Percentiles rank a stretch among this genome's conserved stretches.
Evolutionary conservation across 2,329 filamentous ascomycete species (phyloP).

Genomic region (Fusarium piperis): DNA sequence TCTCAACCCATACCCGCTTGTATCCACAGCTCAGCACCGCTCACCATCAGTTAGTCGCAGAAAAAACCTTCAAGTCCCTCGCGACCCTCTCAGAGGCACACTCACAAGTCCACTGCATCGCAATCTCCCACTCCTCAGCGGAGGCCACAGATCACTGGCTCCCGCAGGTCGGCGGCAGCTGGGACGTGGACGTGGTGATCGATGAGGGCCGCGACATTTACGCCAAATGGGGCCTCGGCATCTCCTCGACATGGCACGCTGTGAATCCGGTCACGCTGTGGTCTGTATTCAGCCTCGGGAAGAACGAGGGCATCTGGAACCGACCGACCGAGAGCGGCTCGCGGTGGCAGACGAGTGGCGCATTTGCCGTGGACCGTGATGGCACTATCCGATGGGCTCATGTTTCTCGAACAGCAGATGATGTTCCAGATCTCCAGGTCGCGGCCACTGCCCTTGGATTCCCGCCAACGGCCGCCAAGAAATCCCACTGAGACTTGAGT

Average conservation of each 20-base stretch:
- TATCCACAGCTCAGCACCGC: not conserved
- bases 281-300: conserved; percentile 66
- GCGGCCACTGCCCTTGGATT: conserved; percentile 43
- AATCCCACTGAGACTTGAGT: not conserved
- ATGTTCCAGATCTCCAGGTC: conserved; percentile 45
- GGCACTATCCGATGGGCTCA: conserved; percentile 47
- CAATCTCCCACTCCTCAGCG: conserved; percentile 68
- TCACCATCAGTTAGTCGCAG: conserved; percentile 62
- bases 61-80: conserved; percentile 70
- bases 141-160: conserved; percentile 67
- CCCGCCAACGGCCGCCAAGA: conserved; percentile 4
- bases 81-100: conserved; percentile 61
- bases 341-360: conserved; percentile 75
- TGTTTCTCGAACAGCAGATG: conserved; percentile 43
- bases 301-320: conserved; percentile 73
- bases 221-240: conserved; percentile 72
- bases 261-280: conserved; percentile 67
- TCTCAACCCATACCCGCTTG: no score
- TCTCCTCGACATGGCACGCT: conserved; percentile 69
- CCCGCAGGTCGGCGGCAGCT: conserved; percentile 63
- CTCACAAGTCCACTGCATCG: conserved; percentile 64
- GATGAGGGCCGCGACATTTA: conserved; percentile 70
- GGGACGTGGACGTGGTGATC: conserved; percentile 66
- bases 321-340: conserved; percentile 71
- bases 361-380: conserved; percentile 60